Base-by-base conservation (phyloP, 768 basidiomycete species). In the Dacryopinax primogenitus region DNA sequence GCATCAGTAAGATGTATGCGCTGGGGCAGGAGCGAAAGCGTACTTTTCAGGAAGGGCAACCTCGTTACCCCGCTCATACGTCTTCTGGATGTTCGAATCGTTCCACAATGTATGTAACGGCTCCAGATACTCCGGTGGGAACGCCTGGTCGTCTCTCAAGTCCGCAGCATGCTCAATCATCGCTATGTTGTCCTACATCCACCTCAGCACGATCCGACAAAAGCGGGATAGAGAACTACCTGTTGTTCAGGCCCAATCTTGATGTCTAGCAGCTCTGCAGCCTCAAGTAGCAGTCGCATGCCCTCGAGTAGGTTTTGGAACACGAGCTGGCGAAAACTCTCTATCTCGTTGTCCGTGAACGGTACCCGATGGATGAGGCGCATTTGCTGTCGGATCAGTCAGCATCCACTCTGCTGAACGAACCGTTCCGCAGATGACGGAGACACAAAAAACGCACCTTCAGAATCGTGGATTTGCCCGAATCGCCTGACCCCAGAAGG, bases 281-380 rank as follows among this genome's bases (percentile, higher is more conserved):
- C 86, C 45, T 93, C 89, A 63, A 96, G 80, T 41, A 94, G 79
- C 66, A 84, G 84, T 58, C 83, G 82, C 77, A 98, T 82, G 1
- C 93, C 96, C 9, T 87, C 83, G 1, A 89, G 88, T 33, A 99
- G 76, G 76, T 99, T 98, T 71, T 87, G 87, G 74, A 95, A 99
- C 11, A 93, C 86, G 47, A 96, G 84, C 71, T 95, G 94, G 1
- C 94, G 86, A 70, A 88, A 96, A 16, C 81, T 84, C 75, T 98
- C 94, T 37, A 89, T 81, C 74, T 98, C 96, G 70, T 84, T 82
- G 0, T 82, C 63, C 0, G 86, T 83, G 76, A 96, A 99, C 0
- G 90, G 87, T 0, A 91, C 79, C 66, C 84, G 83, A 76, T 98
- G 94, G 62, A 99, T 96, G 37, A 96, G 79, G 37, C 93, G 86